Conservation (phyloP, 352 stramenopile genomes). For the Phytopythium chamaehyphon region DNA sequence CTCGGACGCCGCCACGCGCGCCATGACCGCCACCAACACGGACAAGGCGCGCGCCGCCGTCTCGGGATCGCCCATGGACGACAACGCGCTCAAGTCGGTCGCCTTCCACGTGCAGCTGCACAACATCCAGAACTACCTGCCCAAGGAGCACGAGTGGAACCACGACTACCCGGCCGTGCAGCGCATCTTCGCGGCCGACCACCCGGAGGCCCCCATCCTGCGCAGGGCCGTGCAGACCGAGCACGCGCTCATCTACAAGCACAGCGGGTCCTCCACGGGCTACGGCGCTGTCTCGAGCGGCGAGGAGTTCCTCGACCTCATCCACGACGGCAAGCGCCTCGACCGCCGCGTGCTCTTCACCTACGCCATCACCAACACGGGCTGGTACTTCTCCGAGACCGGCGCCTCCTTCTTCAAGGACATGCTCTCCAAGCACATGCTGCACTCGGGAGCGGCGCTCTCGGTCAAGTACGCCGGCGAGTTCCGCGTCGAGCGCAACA, state of each 20-base stretch:
- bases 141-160: conserved; percentile 27
- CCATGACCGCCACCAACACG: too few species aligned
- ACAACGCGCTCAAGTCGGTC: conserved; percentile 9
- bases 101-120: conserved; percentile 27
- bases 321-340: conserved; percentile 17
- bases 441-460: conserved; percentile 21
- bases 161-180: conserved; percentile 20
- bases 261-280: conserved; percentile 8
- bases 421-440: conserved; percentile 36
- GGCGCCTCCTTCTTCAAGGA: conserved; percentile 33
- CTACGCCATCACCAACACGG: conserved; percentile 24
- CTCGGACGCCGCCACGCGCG: conserved; percentile 14
- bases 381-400: conserved; percentile 37
- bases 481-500: conserved; percentile 21
- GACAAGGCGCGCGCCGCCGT: too few species aligned
- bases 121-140: conserved; percentile 16
- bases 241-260: conserved; percentile 27
- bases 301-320: conserved; percentile 24
- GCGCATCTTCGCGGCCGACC: conserved; percentile 24
- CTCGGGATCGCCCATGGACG: too few species aligned
- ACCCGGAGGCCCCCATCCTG: conserved; percentile 20
- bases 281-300: conserved; percentile 12
- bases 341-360: conserved; percentile 31
- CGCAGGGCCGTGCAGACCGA: conserved; percentile 14
- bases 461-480: conserved; percentile 28